phyloP scores from a whole-genome alignment of 2,329 filamentous ascomycete species.

The Penicillium janthinellum region DNA sequence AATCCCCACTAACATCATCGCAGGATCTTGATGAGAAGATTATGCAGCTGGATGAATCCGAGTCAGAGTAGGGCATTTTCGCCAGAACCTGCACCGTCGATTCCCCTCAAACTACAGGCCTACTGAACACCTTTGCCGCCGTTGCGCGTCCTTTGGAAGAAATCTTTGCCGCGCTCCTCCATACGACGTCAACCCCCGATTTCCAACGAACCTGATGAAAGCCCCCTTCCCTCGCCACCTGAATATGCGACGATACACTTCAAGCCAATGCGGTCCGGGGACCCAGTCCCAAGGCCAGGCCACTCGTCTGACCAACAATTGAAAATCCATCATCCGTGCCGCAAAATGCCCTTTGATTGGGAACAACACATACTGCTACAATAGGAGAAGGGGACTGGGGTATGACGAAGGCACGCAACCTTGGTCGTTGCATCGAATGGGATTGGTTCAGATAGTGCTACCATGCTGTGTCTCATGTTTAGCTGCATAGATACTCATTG shows the following conservation, averaged over 20 bases:
- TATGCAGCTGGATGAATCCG: constrained; percentile 50
- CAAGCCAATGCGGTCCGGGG: background rate
- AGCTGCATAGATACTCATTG: background rate
- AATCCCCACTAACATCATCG: background rate
- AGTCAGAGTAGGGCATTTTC: constrained; percentile 40
- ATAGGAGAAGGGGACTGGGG: too few species aligned
- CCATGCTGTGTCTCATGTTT: background rate
- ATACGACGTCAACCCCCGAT: background rate
- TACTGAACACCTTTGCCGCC: background rate
- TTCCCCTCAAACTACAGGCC: background rate
- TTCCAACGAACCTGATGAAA: background rate
- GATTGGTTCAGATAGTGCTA: background rate
- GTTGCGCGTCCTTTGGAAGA: background rate
- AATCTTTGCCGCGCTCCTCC: background rate
- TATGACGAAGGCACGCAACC: too few species aligned
- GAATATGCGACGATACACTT: background rate
- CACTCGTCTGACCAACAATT: background rate
- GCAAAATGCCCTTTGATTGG: background rate
- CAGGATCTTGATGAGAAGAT: constrained; percentile 52
- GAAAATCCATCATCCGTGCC: background rate
- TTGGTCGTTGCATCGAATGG: background rate
- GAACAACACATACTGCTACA: background rate
- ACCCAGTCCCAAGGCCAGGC: background rate
- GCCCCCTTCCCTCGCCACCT: background rate
- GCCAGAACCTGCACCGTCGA: background rate